Conservation (phyloP, 179 eudicot genomes). For the Dionaea muscipula region DNA sequence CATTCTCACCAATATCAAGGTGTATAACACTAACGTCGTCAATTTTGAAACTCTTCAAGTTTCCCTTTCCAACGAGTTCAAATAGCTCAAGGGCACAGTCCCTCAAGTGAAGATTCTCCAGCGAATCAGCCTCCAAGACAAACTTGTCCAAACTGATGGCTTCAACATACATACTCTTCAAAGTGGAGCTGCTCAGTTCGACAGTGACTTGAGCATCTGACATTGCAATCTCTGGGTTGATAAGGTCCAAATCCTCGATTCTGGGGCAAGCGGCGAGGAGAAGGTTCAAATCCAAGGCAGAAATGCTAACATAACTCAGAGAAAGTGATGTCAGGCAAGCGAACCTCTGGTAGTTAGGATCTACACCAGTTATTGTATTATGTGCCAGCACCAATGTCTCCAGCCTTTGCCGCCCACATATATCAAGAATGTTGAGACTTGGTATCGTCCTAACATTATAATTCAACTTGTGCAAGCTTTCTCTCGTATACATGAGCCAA, state of each 20-base stretch:
- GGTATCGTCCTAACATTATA: slow-evolving; percentile 65
- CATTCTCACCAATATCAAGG: slow-evolving; percentile 52
- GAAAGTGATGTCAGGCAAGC: slow-evolving; percentile 63
- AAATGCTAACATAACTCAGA: slow-evolving; percentile 62
- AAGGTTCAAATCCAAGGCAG: slow-evolving; percentile 72
- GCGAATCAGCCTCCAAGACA: slow-evolving; percentile 64
- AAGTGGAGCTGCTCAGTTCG: slow-evolving; percentile 51
- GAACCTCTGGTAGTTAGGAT: slow-evolving; percentile 70
- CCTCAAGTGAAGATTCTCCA: slow-evolving; percentile 74
- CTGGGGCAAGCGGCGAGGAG: slow-evolving; percentile 74
- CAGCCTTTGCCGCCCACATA: slow-evolving; percentile 63
- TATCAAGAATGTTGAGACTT: slow-evolving; percentile 63
- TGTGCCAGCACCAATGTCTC: slow-evolving; percentile 56
- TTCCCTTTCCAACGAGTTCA: slow-evolving; percentile 55
- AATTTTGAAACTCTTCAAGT: slow-evolving; percentile 39
- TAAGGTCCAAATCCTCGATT: slow-evolving; percentile 41
- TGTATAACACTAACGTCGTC: slow-evolving; percentile 76
- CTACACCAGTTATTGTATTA: slow-evolving; percentile 66
- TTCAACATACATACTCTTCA: slow-evolving; percentile 61
- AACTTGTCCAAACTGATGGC: slow-evolving; percentile 81
- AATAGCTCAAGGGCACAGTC: slow-evolving; percentile 64
- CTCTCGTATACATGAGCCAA: slow-evolving; percentile 82
- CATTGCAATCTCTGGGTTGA: slow-evolving; percentile 59
- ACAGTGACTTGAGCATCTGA: slow-evolving; percentile 68
- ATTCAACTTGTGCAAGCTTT: slow-evolving; percentile 46